These are phyloP conservation scores for Ogataea trehaloabstinens DNA, from an alignment of 805 yeast species.

Conservation along the genomic window DNA sequence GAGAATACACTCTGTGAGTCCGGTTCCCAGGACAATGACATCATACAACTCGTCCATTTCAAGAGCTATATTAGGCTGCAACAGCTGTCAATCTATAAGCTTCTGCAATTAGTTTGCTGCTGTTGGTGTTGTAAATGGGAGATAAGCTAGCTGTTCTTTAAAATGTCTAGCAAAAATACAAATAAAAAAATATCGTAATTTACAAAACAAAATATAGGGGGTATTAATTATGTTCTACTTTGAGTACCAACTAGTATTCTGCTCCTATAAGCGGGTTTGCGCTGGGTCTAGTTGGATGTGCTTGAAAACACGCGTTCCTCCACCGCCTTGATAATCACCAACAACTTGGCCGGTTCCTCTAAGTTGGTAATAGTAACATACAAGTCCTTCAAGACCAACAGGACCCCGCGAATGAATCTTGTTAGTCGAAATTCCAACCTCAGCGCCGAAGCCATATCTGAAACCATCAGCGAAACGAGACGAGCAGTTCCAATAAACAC, in stretches of 20 bases:
- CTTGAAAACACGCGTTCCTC: conserved; percentile 75
- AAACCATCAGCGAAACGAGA: conserved; percentile 98
- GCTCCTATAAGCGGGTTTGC: conserved; percentile 17
- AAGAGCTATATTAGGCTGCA: background rate
- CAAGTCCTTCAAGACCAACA: conserved; percentile 95
- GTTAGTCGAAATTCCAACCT: conserved; percentile 95
- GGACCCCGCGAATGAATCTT: conserved; percentile 99
- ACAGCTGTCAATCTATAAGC: too few species aligned
- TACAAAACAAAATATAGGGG: too few species aligned
- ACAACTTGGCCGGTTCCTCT: conserved; percentile 93
- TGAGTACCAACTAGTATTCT: too few species aligned
- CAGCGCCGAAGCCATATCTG: conserved; percentile 98
- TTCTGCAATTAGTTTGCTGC: background rate
- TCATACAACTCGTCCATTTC: conserved; percentile 94
- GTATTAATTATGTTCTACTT: too few species aligned
- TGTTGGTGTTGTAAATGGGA: conserved; percentile 1
- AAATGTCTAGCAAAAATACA: too few species aligned
- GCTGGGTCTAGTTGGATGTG: conserved; percentile 60
- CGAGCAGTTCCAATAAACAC: conserved; percentile 97
- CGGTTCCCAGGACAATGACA: conserved; percentile 90
- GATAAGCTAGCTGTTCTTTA: too few species aligned
- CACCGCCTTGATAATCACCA: conserved; percentile 89
- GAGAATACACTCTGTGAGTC: conserved; percentile 94
- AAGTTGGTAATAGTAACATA: conserved; percentile 90
- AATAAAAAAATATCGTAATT: too few species aligned